Evolutionary conservation across 208 protist species (phyloP), one percentile per base, ranked within the genome.

Genomic region (Jaenimonas drosophilae): DNA sequence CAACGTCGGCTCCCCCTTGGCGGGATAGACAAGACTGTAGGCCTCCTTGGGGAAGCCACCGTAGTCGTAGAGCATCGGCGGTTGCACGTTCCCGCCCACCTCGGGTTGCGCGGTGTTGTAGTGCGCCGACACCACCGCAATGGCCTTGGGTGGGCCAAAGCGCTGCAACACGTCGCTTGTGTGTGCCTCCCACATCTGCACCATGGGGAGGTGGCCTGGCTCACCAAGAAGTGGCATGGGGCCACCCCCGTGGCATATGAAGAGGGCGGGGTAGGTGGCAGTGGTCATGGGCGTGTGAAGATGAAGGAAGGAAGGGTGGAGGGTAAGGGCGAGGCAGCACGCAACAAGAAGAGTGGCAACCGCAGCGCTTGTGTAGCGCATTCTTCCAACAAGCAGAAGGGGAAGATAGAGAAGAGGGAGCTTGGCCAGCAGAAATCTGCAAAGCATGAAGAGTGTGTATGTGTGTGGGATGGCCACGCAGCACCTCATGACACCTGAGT

Each of bases 41-140:
- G 59, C 51, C 52, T 83, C 67, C 0, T 31, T 0, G 4, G 81
- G 81, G 46, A 96, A 97, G 20, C 88, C 88, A 46, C 59, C 55
- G 59, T 90, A 97, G 62, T 97, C 92, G 67, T 90, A 95, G 30
- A 86, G 51, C 50, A 91, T 60, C 29, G 36, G 45, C 2, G 66
- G 68, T 12, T 41, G 17, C 23, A 25, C 0, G 12, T 31, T 45
- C 2, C 50, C 69, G 41, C 63, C 69, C 4, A 92, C 63, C 36
- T 64, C 43, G n/a, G 66, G 30, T 25, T 48, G 21, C 17, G 21
- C 3, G 21, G 59, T 72, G 38, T 91, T 56, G 67, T 91, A 95
- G 54, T 96, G 90, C 19, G 84, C 90, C 14, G 75, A 84, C 5
- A 96, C 60, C 2, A 88, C 61, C 3, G 83, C 60, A 23, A 96